Conservation (phyloP, 169 alveolate species). For the Miamiensis avidus region DNA sequence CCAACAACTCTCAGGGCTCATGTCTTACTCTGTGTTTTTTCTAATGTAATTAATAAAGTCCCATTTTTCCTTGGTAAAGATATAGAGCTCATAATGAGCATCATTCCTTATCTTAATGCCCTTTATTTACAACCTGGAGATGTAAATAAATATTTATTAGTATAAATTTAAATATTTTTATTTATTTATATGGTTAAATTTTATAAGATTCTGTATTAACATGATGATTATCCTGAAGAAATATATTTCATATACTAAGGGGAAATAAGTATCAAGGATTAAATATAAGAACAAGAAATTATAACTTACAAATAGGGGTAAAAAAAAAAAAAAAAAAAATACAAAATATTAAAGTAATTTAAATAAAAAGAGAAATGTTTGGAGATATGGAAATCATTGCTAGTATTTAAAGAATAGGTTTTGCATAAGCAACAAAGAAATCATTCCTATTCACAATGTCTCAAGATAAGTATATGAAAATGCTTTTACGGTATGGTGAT, state of each 20-base stretch:
- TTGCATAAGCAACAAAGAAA: neutral
- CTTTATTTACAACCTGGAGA: conserved; percentile 29
- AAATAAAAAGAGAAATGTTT: neutral
- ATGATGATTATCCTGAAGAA: conserved; percentile 36
- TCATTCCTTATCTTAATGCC: conserved; percentile 27
- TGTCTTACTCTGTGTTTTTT: conserved; percentile 25
- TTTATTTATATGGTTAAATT: too few relatives aligned
- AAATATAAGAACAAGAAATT: neutral
- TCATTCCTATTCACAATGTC: neutral
- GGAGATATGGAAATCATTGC: neutral
- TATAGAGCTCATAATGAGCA: conserved; percentile 33
- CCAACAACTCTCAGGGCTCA: conserved; percentile 32
- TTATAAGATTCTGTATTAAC: conserved; percentile 24
- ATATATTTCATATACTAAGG: conserved; percentile 31
- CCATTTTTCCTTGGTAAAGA: conserved; percentile 26
- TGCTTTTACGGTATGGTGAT: neutral
- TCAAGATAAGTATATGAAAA: neutral
- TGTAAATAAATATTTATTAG: too few relatives aligned
- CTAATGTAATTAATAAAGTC: conserved; percentile 27
- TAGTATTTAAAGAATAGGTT: neutral
- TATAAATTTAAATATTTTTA: too few relatives aligned
- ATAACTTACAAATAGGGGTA: neutral
- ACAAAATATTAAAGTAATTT: too few relatives aligned
- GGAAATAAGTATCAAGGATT: conserved; percentile 15
- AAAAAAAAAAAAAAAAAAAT: too few relatives aligned